phyloP scores from a whole-genome alignment of 371 early-diverging fungal genomes.

The Sporodiniella umbellata region DNA sequence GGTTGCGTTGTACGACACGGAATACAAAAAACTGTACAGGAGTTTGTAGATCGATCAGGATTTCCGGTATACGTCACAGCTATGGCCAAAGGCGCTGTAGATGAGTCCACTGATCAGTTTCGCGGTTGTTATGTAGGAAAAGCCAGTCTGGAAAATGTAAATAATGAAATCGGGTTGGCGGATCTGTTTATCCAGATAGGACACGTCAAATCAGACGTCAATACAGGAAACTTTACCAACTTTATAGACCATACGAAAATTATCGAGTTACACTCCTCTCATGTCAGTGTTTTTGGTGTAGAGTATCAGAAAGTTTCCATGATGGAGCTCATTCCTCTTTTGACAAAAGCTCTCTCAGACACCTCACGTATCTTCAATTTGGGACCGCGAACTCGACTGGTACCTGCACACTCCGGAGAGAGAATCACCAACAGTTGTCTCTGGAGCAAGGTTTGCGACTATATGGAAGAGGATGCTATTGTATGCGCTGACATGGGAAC shows the following conservation, averaged over 20 bases:
- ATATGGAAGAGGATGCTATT: constrained; percentile 28
- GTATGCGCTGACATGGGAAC: constrained; percentile 54
- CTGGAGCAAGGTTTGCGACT: constrained; percentile 37
- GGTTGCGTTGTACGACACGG: constrained; percentile 40
- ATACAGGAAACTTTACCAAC: constrained; percentile 48
- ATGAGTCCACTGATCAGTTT: constrained; percentile 29
- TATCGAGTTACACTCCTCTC: constrained; percentile 36
- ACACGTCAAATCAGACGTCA: constrained; percentile 47
- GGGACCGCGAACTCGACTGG: constrained; percentile 18
- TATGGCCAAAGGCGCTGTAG: constrained; percentile 48
- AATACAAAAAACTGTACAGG: constrained; percentile 20
- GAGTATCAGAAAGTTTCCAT: constrained; percentile 38
- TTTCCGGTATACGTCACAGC: constrained; percentile 41
- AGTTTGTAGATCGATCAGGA: constrained; percentile 29
- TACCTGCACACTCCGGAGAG: constrained; percentile 11
- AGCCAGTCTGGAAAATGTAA: constrained; percentile 23
- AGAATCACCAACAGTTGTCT: constrained; percentile 43
- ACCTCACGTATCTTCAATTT: constrained; percentile 15
- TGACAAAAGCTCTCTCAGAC: constrained; percentile 26
- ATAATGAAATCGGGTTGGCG: constrained; percentile 28
- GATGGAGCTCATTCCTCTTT: constrained; percentile 28
- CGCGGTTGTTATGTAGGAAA: constrained; percentile 39
- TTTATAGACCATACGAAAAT: constrained; percentile 25
- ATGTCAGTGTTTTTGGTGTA: constrained; percentile 30
- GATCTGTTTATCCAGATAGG: constrained; percentile 48